These are phyloP conservation scores for Pholiota microspora DNA, from an alignment of 768 basidiomycete genomes.

Conservation along the genomic window DNA sequence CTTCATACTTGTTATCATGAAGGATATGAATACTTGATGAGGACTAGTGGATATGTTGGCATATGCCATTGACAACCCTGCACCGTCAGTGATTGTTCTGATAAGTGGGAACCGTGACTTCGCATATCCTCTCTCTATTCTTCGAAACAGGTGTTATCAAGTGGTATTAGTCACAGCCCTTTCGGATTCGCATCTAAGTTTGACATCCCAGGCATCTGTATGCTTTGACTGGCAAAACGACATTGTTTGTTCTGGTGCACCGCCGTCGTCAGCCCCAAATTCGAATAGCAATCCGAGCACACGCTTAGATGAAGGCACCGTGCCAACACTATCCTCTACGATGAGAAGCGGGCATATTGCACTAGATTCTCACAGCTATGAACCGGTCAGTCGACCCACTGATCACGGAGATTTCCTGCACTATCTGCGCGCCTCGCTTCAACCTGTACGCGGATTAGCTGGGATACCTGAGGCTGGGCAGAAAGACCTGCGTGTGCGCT, in stretches of 20 bases:
- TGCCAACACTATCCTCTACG: neutral
- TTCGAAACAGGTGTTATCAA: conserved; percentile 35
- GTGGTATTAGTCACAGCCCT: conserved; percentile 41
- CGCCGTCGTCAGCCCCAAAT: neutral
- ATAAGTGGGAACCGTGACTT: conserved; percentile 47
- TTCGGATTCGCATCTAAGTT: conserved; percentile 30
- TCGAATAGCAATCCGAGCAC: too few species aligned
- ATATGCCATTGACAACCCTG: conserved; percentile 39
- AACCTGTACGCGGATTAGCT: neutral
- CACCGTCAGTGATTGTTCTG: conserved; percentile 43
- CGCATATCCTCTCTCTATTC: conserved; percentile 40
- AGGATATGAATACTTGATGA: conserved; percentile 1
- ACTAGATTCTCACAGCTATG: too few species aligned
- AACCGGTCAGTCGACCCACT: neutral
- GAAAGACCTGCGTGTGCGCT: neutral
- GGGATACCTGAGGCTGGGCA: neutral
- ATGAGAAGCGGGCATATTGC: neutral
- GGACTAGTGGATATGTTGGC: conserved; percentile 25
- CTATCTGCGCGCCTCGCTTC: neutral
- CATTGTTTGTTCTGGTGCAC: conserved; percentile 25
- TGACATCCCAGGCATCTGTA: conserved; percentile 45
- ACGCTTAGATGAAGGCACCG: neutral
- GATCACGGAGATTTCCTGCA: conserved; percentile 3
- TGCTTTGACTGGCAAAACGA: conserved; percentile 46
- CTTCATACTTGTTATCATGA: neutral